These are phyloP conservation scores for Vigna radiata DNA, from an alignment of 306 rosid genomes.

Conservation along the genomic window DNA sequence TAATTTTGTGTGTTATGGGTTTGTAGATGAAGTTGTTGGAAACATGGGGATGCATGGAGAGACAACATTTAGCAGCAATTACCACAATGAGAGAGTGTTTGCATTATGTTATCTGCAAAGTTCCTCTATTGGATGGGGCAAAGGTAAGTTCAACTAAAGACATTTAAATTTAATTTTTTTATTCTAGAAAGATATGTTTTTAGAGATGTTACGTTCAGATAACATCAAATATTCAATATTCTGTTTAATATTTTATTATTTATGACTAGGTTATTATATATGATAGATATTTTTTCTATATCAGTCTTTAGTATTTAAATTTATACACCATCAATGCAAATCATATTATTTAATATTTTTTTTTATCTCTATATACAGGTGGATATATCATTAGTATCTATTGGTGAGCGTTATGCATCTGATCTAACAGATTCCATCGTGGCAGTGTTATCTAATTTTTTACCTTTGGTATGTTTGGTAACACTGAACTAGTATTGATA, in stretches of 20 bases:
- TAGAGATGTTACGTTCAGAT: neutral
- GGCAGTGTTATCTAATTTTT: conserved; percentile 42
- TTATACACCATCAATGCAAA: too few relatives aligned
- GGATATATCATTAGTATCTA: conserved; percentile 42
- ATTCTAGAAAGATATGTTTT: neutral
- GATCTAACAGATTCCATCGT: conserved; percentile 56
- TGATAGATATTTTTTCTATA: too few relatives aligned
- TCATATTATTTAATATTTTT: too few relatives aligned
- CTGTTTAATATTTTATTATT: too few relatives aligned
- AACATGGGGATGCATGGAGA: conserved; percentile 71
- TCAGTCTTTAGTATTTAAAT: too few relatives aligned
- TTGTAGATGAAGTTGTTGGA: conserved; percentile 60
- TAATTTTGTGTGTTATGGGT: neutral
- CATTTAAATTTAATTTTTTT: neutral
- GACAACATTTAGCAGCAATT: conserved; percentile 59
- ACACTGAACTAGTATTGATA: neutral
- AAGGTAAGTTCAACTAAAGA: conserved; percentile 50
- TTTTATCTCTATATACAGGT: conserved; percentile 44
- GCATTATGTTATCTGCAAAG: conserved; percentile 60
- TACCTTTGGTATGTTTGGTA: conserved; percentile 53
- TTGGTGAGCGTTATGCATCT: conserved; percentile 54
- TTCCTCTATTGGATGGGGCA: conserved; percentile 76
- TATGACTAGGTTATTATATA: too few relatives aligned
- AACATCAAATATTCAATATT: too few relatives aligned
- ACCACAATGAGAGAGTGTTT: conserved; percentile 49